These are phyloP conservation scores for Salix dunnii DNA, from an alignment of 345 rosid genomes.

Conservation along the genomic window DNA sequence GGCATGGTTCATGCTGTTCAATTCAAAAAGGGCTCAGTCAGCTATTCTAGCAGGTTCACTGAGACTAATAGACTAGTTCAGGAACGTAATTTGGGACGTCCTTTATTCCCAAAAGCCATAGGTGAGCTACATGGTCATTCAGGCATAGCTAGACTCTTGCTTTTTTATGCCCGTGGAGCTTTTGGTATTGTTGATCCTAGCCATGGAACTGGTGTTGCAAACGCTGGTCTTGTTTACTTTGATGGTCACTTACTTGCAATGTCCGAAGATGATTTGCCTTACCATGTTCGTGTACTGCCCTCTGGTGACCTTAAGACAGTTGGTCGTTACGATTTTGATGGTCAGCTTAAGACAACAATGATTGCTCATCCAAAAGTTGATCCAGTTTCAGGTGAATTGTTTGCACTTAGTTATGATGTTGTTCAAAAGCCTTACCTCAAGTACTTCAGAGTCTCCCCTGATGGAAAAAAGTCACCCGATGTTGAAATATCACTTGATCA, in stretches of 20 bases:
- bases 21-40: slow-evolving; percentile 51
- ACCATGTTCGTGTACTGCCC: slow-evolving; percentile 60
- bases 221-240: slow-evolving; percentile 85
- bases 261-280: slow-evolving; percentile 90
- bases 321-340: slow-evolving; percentile 61
- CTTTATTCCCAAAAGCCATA: slow-evolving; percentile 79
- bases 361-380: slow-evolving; percentile 92
- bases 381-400: slow-evolving; percentile 62
- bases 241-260: slow-evolving; percentile 66
- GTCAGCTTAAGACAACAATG: slow-evolving; percentile 64
- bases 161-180: slow-evolving; percentile 67
- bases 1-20: slow-evolving; percentile 87
- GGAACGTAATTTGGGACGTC: slow-evolving; percentile 59
- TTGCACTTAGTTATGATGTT: slow-evolving; percentile 79
- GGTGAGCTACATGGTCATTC: slow-evolving; percentile 93
- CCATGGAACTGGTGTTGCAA: slow-evolving; percentile 73
- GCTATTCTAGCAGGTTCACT: slow-evolving; percentile 79
- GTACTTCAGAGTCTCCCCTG: slow-evolving; percentile 63
- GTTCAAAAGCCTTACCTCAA: slow-evolving; percentile 69
- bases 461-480: slow-evolving; percentile 59
- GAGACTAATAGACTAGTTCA: slow-evolving; percentile 70
- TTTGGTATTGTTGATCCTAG: slow-evolving; percentile 60
- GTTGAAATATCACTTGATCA: slow-evolving; percentile 60
- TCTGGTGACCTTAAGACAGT: slow-evolving; percentile 60
- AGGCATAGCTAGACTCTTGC: slow-evolving; percentile 71